A percentile compares a stretch with the other conserved stretches of the same genome.
Evolutionary conservation across 768 basidiomycete species (phyloP).

Genomic region (Suillus alpinus): DNA sequence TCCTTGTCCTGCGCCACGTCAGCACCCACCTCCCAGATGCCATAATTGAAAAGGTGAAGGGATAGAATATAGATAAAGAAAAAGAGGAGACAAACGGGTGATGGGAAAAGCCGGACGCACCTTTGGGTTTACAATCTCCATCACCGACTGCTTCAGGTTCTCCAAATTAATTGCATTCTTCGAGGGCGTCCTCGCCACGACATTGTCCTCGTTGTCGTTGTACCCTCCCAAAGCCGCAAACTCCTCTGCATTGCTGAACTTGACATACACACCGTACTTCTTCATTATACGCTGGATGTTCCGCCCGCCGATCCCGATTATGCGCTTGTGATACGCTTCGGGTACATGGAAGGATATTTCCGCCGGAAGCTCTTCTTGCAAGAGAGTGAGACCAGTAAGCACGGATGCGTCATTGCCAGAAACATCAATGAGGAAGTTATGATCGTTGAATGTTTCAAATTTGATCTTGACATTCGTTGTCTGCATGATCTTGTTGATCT

Average conservation of each 20-base stretch:
- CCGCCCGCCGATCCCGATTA: constrained; percentile 96
- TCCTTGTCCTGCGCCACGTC: constrained; percentile 79
- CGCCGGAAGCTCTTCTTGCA: constrained; percentile 97
- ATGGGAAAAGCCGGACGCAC: constrained; percentile 37
- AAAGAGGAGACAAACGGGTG: constrained; percentile 1
- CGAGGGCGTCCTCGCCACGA: constrained; percentile 95
- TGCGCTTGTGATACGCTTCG: constrained; percentile 97
- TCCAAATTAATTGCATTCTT: constrained; percentile 97
- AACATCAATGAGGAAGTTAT: constrained; percentile 92
- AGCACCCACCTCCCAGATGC: background rate
- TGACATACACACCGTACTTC: constrained; percentile 99
- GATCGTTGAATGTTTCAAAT: constrained; percentile 96
- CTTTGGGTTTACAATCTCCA: constrained; percentile 98
- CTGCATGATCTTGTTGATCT: constrained; percentile 99
- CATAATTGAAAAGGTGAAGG: background rate
- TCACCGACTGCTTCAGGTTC: constrained; percentile 91
- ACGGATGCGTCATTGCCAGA: constrained; percentile 82
- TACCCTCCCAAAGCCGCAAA: constrained; percentile 94
- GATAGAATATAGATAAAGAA: background rate
- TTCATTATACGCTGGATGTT: constrained; percentile 99
- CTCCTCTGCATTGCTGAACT: constrained; percentile 97
- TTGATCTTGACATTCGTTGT: constrained; percentile 96
- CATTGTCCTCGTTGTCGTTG: constrained; percentile 97
- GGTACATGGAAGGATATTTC: constrained; percentile 99
- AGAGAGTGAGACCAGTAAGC: constrained; percentile 80